A percentile compares a stretch with the other conserved stretches of the same genome.
Evolutionary conservation across 2,329 filamentous ascomycete species (phyloP).

Genomic region (Sporothrix pallida): DNA sequence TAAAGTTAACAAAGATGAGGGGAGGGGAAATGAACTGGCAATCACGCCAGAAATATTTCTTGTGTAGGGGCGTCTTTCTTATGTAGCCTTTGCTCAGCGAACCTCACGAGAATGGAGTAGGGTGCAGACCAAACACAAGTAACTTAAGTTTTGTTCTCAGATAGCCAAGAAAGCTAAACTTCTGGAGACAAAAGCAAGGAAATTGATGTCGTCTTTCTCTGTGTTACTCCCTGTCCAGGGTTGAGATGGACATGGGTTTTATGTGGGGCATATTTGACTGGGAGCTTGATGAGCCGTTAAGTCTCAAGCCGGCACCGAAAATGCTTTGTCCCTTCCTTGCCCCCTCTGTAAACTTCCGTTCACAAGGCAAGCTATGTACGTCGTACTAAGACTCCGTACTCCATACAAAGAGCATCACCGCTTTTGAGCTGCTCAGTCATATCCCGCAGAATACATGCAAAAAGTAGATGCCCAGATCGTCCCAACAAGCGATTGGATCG

Average conservation of each 20-base stretch:
- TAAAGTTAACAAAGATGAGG: no score
- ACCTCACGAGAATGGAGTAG: no score
- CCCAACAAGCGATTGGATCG: no score
- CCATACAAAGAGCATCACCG: neutral
- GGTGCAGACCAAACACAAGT: no score
- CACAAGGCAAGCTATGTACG: neutral
- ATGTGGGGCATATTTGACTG: neutral
- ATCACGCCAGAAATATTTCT: no score
- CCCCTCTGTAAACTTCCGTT: no score
- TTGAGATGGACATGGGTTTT: neutral
- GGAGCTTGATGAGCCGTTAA: neutral
- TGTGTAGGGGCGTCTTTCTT: no score
- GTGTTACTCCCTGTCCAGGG: constrained; percentile 5
- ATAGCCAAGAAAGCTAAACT: constrained; percentile 7
- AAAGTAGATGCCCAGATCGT: no score
- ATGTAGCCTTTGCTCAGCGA: no score
- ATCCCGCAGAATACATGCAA: neutral
- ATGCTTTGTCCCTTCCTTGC: no score
- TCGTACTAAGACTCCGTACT: neutral
- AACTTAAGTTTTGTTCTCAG: neutral
- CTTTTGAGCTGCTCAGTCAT: constrained; percentile 9
- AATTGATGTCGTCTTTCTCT: constrained; percentile 11
- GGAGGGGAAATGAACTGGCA: no score
- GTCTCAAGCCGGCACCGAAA: no score
- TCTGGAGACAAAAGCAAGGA: constrained; percentile 6